Percentiles rank a stretch among this genome's conserved stretches.
phyloP scores from a whole-genome alignment of 345 rosid genomes.

The Eucalyptus albens region DNA sequence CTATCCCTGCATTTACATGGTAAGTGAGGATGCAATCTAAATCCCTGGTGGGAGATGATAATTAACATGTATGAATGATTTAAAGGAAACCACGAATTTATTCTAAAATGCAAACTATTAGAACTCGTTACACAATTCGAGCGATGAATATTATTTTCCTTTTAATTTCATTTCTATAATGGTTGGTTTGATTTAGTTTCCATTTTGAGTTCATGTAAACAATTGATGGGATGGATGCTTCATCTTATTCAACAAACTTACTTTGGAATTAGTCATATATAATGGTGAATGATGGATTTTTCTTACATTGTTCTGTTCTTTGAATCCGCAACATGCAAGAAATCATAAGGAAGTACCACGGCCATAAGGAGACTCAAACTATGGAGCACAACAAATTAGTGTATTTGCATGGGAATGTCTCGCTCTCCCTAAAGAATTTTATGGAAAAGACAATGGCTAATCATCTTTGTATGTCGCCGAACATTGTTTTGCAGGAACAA shows the following conservation, averaged over 20 bases:
- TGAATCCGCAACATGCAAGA: conserved; percentile 4
- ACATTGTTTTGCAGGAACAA: neutral
- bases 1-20: no score
- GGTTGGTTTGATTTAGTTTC: neutral
- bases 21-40: no score
- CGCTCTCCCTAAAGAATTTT: neutral
- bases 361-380: conserved; percentile 1
- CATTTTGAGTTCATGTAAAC: neutral
- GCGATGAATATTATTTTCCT: neutral
- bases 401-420: neutral
- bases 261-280: neutral
- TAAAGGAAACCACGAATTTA: no score
- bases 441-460: neutral
- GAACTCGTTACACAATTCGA: neutral
- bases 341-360: conserved; percentile 4
- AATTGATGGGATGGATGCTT: neutral
- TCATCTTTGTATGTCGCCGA: neutral
- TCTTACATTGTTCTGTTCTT: neutral
- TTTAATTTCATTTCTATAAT: neutral
- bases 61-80: no score
- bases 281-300: neutral
- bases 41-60: no score
- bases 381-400: conserved; percentile 2
- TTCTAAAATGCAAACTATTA: no score
- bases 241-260: neutral